Base-by-base conservation (phyloP, 352 stramenopile species). In the Phytophthora aleatoria region DNA sequence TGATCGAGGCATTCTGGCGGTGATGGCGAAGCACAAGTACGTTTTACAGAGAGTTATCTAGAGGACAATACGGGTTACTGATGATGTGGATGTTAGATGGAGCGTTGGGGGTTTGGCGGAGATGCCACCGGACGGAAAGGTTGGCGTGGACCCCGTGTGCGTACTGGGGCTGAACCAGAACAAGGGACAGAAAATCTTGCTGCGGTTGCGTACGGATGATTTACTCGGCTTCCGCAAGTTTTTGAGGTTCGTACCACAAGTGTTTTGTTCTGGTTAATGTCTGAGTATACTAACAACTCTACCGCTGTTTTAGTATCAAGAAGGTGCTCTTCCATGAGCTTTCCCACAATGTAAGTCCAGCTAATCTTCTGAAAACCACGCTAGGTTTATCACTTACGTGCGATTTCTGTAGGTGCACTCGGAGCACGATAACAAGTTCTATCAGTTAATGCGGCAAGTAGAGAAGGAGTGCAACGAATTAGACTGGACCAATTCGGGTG, bases 251-350 rank as follows among this genome's bases (percentile, higher is more conserved):
- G 79, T 66, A 39, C 2, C 30, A 20, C 9, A 31, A 7, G 24
- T 41, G 10, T 30, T 61, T 7, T 54, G 8, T 9, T 43, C n/a
- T 27, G 9, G 11, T 16, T 13, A 12, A n/a, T 44, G 16, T 6
- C 6, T 44, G 47, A 36, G 36, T 41, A 9, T 43, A 39, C 20
- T 53, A 47, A 61, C 15, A 20, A 20, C 20, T 20, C 0, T 27
- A 16, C n/a, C 3, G 24, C 12, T 41, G 28, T 36, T 47, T 15
- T 49, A 96, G 77, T 49, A 96, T 98, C 71, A 92, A 93, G 62
- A 97, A 98, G 69, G 93, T 97, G 13, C 70, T 98, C 1, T 98
- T 88, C 50, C 95, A 98, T 74, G 95, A 98, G 65, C 83, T 98
- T 30, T 83, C 92, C 4, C 95, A 98, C 73, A 98, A 98, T 63